phyloP scores from a whole-genome alignment of 2,329 filamentous ascomycete genomes.

The Fusarium sp. region DNA sequence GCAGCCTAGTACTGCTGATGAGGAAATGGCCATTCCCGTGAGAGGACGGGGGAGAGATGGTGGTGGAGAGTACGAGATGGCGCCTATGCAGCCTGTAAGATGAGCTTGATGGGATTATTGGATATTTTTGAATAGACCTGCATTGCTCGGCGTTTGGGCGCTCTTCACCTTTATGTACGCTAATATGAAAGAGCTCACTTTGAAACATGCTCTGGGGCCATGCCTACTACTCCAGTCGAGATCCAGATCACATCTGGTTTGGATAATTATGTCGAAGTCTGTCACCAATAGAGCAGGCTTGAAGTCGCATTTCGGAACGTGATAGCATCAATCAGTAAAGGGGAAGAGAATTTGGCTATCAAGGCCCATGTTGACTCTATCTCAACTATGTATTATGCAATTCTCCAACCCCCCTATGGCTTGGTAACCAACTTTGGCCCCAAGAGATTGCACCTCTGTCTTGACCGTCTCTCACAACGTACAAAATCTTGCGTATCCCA shows the following conservation, averaged over 20 bases:
- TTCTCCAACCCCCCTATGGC: constrained; percentile 4
- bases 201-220: background rate
- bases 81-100: constrained; percentile 51
- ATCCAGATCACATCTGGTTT: background rate
- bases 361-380: constrained; percentile 13
- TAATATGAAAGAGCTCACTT: constrained; percentile 4
- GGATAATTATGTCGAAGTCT: background rate
- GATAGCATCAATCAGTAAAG: background rate
- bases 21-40: constrained; percentile 64
- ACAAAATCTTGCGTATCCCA: constrained; percentile 28
- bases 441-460: constrained; percentile 28
- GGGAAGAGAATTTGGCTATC: constrained; percentile 3
- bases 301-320: background rate
- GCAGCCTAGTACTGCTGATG: constrained; percentile 51
- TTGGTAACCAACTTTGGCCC: constrained; percentile 16
- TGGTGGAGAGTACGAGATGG: constrained; percentile 75
- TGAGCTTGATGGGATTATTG: constrained; percentile 28
- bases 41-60: constrained; percentile 66
- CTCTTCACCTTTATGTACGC: constrained; percentile 24
- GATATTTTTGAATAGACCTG: constrained; percentile 47
- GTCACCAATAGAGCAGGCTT: background rate
- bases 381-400: constrained; percentile 3
- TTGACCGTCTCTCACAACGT: constrained; percentile 13
- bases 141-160: constrained; percentile 52
- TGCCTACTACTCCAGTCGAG: background rate